These are phyloP conservation scores for Aulographum hederae DNA, from an alignment of 2,329 filamentous ascomycete species.

Conservation along the genomic window DNA sequence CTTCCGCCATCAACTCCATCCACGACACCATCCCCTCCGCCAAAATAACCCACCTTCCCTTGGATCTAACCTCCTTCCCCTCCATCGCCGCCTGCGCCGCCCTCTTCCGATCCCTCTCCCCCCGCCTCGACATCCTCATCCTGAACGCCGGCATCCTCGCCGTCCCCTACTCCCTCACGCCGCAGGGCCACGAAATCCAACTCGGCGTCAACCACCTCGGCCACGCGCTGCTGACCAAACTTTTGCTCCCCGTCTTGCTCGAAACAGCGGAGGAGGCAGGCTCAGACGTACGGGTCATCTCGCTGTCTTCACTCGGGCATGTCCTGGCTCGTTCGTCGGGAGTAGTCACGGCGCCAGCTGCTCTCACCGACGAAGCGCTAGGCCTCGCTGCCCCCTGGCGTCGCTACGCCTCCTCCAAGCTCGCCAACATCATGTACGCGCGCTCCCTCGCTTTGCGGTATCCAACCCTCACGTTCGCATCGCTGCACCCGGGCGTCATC, in stretches of 20 bases:
- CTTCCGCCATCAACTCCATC: slow-evolving; percentile 10
- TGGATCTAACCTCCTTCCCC: slow-evolving; percentile 4
- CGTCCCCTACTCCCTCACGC: slow-evolving; percentile 8
- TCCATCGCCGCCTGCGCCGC: slow-evolving; percentile 3
- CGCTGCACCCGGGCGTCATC: slow-evolving; percentile 30
- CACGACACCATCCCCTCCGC: slow-evolving; percentile 1
- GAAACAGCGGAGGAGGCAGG: slow-evolving; percentile 1
- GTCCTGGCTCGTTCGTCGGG: slow-evolving; percentile 2
- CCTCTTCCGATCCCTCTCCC: neutral
- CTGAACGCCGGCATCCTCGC: slow-evolving; percentile 9
- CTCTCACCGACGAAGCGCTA: neutral
- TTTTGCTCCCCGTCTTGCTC: slow-evolving; percentile 1
- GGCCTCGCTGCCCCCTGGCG: slow-evolving; percentile 11
- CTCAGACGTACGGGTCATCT: slow-evolving; percentile 5
- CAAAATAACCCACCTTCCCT: slow-evolving; percentile 1
- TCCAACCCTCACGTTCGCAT: slow-evolving; percentile 23
- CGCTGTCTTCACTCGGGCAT: slow-evolving; percentile 3
- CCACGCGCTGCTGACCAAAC: slow-evolving; percentile 3
- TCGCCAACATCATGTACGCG: slow-evolving; percentile 31
- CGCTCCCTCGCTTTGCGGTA: slow-evolving; percentile 30
- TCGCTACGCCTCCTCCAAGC: slow-evolving; percentile 31
- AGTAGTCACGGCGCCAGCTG: slow-evolving; percentile 1
- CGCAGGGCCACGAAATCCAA: slow-evolving; percentile 28
- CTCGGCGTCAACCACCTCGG: slow-evolving; percentile 35
- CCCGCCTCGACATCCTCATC: slow-evolving; percentile 5